Percentiles rank a stretch among this genome's conserved stretches.
Conservation (phyloP, 163 green algal genomes). For the Scenedesmus sp. region DNA sequence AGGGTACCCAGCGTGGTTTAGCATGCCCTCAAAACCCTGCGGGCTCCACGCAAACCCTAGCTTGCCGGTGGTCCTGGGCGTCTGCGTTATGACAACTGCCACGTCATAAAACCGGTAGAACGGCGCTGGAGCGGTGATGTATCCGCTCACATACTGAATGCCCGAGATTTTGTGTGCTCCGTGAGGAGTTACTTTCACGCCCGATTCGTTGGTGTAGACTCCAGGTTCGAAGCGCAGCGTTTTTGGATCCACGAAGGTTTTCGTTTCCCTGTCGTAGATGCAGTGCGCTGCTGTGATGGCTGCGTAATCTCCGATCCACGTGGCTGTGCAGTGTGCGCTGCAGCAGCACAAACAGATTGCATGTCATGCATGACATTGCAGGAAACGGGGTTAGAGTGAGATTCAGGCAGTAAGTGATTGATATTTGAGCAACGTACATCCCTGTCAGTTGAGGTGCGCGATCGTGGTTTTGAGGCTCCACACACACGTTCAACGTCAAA, state of each 20-base stretch:
- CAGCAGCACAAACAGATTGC: neutral
- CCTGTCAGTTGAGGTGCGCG: no score
- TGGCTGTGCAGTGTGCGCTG: slow-evolving; percentile 4
- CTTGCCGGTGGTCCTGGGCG: neutral
- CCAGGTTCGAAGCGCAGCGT: neutral
- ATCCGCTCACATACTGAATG: neutral
- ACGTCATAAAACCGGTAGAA: neutral
- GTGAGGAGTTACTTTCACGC: neutral
- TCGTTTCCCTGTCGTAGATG: neutral
- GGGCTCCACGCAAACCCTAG: neutral
- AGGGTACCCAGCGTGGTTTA: neutral
- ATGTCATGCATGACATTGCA: neutral
- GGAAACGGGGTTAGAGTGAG: no score
- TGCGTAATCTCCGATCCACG: neutral
- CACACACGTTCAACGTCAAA: no score
- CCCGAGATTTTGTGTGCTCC: neutral
- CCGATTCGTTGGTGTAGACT: neutral
- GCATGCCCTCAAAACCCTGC: neutral
- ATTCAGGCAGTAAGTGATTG: no score
- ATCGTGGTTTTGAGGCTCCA: no score
- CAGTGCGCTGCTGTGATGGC: slow-evolving; percentile 5
- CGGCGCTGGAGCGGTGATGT: neutral
- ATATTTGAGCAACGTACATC: no score
- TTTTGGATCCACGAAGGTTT: neutral
- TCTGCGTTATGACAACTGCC: neutral